Evolutionary conservation across 2,329 filamentous ascomycete species (phyloP), one percentile per base, ranked within the genome.

Genomic region (Dactylonectria estremocensis): DNA sequence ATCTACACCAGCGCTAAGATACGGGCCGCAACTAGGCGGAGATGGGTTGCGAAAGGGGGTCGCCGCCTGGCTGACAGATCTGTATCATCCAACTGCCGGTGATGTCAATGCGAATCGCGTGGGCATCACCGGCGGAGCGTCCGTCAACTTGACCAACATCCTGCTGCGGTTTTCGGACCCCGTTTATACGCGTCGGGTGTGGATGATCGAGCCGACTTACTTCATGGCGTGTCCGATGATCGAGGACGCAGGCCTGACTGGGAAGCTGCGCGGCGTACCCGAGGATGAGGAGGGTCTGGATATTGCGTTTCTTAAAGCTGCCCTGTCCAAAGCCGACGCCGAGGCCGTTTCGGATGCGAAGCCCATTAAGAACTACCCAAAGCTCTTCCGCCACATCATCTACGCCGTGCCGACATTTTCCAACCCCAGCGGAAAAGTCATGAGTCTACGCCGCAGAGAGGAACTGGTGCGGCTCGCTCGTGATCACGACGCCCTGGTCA

Each of bases 401-500:
- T 93, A 93, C 74, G 85, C 86, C n/a, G 90, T 92, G 3, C 91
- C 92, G 0, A 91, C 90, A 0, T 93, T 92, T 76, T 88, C 89
- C 5, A 93, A 93, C 70, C 91, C 91, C 0, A 90, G 88, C 0
- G 89, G 86, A 31, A 87, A 88, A 73, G 90, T 90, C 1, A 91
- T 92, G 87, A 87, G 86, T 14, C 74, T 90, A 20, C 74, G 77
- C 28, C 83, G 87, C 43, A 83, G 92, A 18, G 79, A 87, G 62
- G 80, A 85, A 37, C 80, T 93, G 1, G 85, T 93, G 13, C 80
- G 82, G 13, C 74, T 93, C 9, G 92, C 91, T 1, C 82, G 91
- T 52, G 82, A 89, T 50, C 90, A 86, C 71, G 90, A 93, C 76
- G 90, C 89, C 3, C 81, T 93, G 18, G 78, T 93, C 53, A 83